These are phyloP conservation scores for Kodamaea anthophila DNA, from an alignment of 1,139 yeast genomes.

Conservation along the genomic window DNA sequence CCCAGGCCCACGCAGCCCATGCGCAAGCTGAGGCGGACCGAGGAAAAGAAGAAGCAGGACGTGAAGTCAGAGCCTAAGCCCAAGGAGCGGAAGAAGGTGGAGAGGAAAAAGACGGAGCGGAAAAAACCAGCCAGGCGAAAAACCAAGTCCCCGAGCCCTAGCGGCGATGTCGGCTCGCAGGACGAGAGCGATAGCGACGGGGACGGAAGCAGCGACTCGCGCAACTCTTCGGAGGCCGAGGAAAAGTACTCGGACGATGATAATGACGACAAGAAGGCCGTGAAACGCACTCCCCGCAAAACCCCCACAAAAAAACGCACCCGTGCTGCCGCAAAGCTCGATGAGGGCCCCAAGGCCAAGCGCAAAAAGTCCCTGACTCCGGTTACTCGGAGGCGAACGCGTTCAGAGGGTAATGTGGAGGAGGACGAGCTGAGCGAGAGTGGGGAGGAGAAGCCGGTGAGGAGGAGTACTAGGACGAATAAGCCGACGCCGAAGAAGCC, in stretches of 20 bases:
- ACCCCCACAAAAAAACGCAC: conserved; percentile 10
- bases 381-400: conserved; percentile 6
- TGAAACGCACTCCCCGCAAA: conserved; percentile 5
- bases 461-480: conserved; percentile 22
- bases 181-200: conserved; percentile 1
- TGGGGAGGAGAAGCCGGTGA: conserved; percentile 10
- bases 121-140: too few relatives aligned
- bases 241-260: conserved; percentile 1
- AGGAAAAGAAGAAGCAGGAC: too few relatives aligned
- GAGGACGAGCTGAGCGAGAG: conserved; percentile 4
- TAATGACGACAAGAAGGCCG: conserved; percentile 1
- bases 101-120: conserved; percentile 3
- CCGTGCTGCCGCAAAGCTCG: conserved; percentile 10
- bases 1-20: too few relatives aligned
- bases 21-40: too few relatives aligned
- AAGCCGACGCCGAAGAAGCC: conserved; percentile 14
- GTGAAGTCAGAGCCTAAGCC: conserved; percentile 8
- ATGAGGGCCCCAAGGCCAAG: conserved; percentile 6
- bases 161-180: background rate
- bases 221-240: conserved; percentile 1
- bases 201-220: background rate
- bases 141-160: too few relatives aligned
- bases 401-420: conserved; percentile 6
- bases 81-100: conserved; percentile 2
- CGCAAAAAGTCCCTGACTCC: conserved; percentile 6